Evolutionary conservation across 495 filamentous ascomycete species (phyloP), one percentile per base, ranked within the genome.

Genomic region (Aspergillus sclerotiicarbonarius): DNA sequence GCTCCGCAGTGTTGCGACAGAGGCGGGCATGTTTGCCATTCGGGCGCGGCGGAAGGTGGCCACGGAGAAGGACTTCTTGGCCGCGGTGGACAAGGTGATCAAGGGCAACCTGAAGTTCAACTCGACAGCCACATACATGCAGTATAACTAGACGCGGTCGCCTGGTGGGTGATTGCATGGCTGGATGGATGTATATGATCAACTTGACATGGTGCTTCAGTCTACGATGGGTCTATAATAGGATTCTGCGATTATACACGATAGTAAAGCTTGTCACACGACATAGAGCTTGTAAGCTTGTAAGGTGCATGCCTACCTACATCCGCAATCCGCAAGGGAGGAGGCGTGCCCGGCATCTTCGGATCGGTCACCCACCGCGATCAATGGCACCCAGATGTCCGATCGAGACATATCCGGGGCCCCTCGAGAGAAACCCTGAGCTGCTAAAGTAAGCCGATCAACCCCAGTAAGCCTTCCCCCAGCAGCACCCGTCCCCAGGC

Each of bases 51-150:
- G 94, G 71, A 98, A 98, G 90, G 92, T 98, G 10, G 93, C 94
- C 5, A 93, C 92, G 19, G 94, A 98, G 86, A 98, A 98, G 84
- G 94, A 98, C 80, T 98, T 98, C 77, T 81, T 98, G 71, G 88
- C 89, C 18, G 92, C 93, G 15, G 94, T 98, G 58, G 94, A 98
- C 78, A 98, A 98, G 85, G 94, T 98, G 54, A 98, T 98, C 77
- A 97, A 97, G 85, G 92, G 91, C 58, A 96, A 96, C 73, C 79
- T 96, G 71, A 98, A 98, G 83, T 98, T 98, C 82, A 98, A 96
- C 83, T 96, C 91, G 55, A 98, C 94, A 53, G 94, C 95, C 21
- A 92, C 91, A 54, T 98, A 98, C 78, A 95, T 95, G 86, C 94
- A 98, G 74, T 98, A 98, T 82, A 98, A 98, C 75, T 98, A 92